These are phyloP conservation scores for Beauveria caledonica DNA, from an alignment of 2,329 filamentous ascomycete genomes.

Conservation along the genomic window DNA sequence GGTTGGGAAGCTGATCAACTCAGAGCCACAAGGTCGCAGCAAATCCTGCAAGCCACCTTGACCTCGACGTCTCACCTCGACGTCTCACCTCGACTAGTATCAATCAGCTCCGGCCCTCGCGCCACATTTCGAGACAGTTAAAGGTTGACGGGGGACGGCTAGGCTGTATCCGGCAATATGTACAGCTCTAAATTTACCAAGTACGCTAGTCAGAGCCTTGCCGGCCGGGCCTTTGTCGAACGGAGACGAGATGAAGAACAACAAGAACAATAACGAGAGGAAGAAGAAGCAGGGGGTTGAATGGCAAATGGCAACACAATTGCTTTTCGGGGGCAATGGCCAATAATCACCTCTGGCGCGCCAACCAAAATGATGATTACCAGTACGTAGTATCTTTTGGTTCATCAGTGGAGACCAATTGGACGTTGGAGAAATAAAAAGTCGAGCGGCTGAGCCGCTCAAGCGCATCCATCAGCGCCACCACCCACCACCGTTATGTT, in stretches of 20 bases:
- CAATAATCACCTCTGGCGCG: background rate
- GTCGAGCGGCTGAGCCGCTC: background rate
- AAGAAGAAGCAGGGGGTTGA: too few relatives aligned
- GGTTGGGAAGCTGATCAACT: background rate
- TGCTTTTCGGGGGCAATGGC: too few relatives aligned
- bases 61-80: background rate
- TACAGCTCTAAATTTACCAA: too few relatives aligned
- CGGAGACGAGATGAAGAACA: too few relatives aligned
- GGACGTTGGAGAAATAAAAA: background rate
- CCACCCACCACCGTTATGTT: too few relatives aligned
- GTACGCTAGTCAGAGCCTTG: too few relatives aligned
- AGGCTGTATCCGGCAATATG: too few relatives aligned
- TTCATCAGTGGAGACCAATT: background rate
- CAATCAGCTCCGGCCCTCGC: background rate
- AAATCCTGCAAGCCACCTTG: background rate
- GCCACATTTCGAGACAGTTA: background rate
- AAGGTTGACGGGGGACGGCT: too few relatives aligned
- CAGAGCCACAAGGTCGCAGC: background rate
- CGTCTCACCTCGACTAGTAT: background rate
- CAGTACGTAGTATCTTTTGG: background rate
- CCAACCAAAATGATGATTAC: background rate
- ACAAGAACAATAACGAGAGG: too few relatives aligned
- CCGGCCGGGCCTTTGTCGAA: too few relatives aligned
- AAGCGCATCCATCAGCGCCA: background rate
- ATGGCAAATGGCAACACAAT: too few relatives aligned